Base-by-base conservation (phyloP, 305 asterid genomes). In the Fraxinus platypoda region DNA sequence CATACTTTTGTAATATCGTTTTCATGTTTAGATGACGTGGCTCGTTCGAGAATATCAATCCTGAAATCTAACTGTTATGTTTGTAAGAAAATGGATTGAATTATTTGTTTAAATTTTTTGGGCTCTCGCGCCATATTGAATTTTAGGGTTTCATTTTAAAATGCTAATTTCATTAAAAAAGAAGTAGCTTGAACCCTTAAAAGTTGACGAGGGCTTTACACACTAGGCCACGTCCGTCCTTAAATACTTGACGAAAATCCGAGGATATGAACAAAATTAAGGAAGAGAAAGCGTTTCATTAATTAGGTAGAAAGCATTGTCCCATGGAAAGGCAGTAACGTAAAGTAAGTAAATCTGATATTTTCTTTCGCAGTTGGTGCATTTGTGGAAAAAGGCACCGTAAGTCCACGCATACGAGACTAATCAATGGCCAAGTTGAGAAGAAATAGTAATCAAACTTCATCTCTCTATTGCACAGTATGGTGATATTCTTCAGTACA, bases 361-460 rank as follows among this genome's bases (percentile, higher is more conserved):
- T 77, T 57, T 34, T 25, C 80, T 57, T 12, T 31, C n/a, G 38
- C 33, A 49, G 84, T 75, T 17, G 84, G 52, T n/a, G 78, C 35
- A 19, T 8, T 54, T 8, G 59, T 31, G 74, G 34, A 9, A 35
- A 76, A 54, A 66, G 79, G 2, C 74, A 17, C 8, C 0, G 38
- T 9, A 77, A 84, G 37, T 35, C 76, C 78, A 77, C 31, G 57
- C 52, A 80, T 25, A 57, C 15, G 43, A 23, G 84, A 81, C 82
- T 54, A 38, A 66, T 83, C 82, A 78, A 86, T 83, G 80, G 17
- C 73, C 71, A 79, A 78, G 78, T 78, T 83, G 83, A 62, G 81
- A 79, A 75, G 84, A 81, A 84, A 86, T 82, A 82, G 85, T 78
- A 85, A 74, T 74, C 37, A 78, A 78, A 84, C 87, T 89, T 86